Percentiles rank a stretch among this genome's conserved stretches.
Evolutionary conservation across 805 yeast genomes (phyloP).

Genomic region (Alloascoidea hylecoeti): DNA sequence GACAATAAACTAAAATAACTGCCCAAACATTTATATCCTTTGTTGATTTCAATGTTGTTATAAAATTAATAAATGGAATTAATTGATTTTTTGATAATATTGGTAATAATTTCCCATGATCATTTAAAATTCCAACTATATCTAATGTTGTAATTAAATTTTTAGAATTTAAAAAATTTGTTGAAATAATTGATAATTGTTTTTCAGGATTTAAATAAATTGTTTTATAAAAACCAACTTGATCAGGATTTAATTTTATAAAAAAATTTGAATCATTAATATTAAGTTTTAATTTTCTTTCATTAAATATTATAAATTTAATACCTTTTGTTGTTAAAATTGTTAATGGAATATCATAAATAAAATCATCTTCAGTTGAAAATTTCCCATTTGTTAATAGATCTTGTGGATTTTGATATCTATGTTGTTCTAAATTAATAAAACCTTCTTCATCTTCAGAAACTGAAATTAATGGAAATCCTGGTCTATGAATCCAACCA

Average conservation of each 20-base stretch:
- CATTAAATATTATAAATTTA: constrained; percentile 24
- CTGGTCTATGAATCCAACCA: constrained; percentile 48
- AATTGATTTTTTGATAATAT: not conserved
- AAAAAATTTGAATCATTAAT: constrained; percentile 18
- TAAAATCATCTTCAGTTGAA: constrained; percentile 1
- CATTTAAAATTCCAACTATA: not conserved
- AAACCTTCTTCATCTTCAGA: constrained; percentile 15
- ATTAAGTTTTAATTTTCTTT: constrained; percentile 8
- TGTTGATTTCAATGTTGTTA: not conserved
- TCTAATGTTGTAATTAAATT: not conserved
- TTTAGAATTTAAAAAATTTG: not conserved
- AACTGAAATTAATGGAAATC: constrained; percentile 39
- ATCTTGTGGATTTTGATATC: too few species aligned
- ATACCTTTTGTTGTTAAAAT: constrained; percentile 9
- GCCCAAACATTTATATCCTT: not conserved
- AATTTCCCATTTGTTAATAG: constrained; percentile 12
- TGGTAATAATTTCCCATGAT: not conserved
- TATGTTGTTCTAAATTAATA: constrained; percentile 22
- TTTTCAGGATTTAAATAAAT: constrained; percentile 20
- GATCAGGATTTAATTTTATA: constrained; percentile 27
- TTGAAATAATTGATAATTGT: not conserved
- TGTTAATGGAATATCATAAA: constrained; percentile 5
- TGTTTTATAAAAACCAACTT: constrained; percentile 32
- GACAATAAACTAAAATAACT: not conserved
- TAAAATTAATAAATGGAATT: not conserved